A percentile compares a stretch with the other conserved stretches of the same genome.
Evolutionary conservation across 768 basidiomycete species (phyloP).

Genomic region (Suillus placidus): DNA sequence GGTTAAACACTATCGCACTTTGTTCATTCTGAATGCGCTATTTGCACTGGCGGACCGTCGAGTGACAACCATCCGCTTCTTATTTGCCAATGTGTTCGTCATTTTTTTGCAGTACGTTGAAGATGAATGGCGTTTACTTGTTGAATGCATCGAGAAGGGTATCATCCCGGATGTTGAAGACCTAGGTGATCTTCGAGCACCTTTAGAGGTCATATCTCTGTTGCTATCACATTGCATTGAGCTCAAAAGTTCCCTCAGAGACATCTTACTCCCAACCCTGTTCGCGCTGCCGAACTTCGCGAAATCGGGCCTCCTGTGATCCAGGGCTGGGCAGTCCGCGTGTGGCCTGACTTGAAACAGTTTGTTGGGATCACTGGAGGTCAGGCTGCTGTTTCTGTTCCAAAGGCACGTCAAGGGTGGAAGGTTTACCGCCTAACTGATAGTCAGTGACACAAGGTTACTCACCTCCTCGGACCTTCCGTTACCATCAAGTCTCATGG

Average conservation of each 20-base stretch:
- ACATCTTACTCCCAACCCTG: constrained; percentile 4
- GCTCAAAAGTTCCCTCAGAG: neutral
- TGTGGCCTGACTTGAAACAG: constrained; percentile 8
- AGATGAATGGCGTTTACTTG: constrained; percentile 12
- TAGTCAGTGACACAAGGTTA: neutral
- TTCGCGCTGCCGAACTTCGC: constrained; percentile 14
- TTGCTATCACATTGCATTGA: neutral
- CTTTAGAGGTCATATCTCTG: constrained; percentile 8
- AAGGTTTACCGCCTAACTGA: neutral
- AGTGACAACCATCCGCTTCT: constrained; percentile 4
- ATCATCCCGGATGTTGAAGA: constrained; percentile 11
- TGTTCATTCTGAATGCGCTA: constrained; percentile 13
- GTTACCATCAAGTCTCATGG: constrained; percentile 6
- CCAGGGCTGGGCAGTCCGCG: constrained; percentile 2
- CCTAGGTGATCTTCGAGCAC: constrained; percentile 7
- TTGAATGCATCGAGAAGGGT: constrained; percentile 15
- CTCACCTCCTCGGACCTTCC: constrained; percentile 7
- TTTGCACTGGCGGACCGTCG: constrained; percentile 14
- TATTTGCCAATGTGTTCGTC: constrained; percentile 10
- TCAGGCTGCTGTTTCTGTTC: constrained; percentile 2
- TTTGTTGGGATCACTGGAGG: constrained; percentile 9
- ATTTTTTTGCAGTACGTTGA: constrained; percentile 17
- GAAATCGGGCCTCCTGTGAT: constrained; percentile 7
- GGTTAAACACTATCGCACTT: constrained; percentile 20
- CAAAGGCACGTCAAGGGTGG: neutral